A percentile compares a stretch with the other conserved stretches of the same genome.
These are phyloP conservation scores for Dactylellina parvicollis DNA, from an alignment of 2,329 filamentous ascomycete species.

Conservation along the genomic window DNA sequence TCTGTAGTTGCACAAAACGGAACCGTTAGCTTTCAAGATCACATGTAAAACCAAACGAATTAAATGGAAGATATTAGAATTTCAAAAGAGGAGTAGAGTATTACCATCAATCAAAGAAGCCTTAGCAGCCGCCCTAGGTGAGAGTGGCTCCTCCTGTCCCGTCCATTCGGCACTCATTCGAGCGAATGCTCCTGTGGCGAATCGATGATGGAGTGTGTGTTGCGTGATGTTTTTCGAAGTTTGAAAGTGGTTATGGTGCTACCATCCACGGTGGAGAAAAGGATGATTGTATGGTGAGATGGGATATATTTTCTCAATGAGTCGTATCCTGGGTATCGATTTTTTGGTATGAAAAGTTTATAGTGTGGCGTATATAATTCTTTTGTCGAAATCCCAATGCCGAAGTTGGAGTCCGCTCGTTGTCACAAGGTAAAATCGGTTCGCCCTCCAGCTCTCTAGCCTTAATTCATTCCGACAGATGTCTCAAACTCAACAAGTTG, in stretches of 20 bases:
- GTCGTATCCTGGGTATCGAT: not conserved
- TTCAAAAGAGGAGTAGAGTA: not conserved
- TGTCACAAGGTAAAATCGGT: slow-evolving; percentile 15
- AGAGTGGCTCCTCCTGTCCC: slow-evolving; percentile 53
- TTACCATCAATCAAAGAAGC: slow-evolving; percentile 51
- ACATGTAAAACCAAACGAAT: not conserved
- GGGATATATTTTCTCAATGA: not conserved
- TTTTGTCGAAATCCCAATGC: not conserved
- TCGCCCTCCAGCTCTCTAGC: not conserved
- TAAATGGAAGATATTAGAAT: slow-evolving; percentile 1
- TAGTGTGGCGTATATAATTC: not conserved
- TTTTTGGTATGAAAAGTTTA: not conserved
- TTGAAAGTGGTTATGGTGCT: not conserved
- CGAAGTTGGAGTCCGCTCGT: not conserved
- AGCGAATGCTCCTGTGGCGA: not conserved
- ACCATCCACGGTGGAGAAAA: not conserved
- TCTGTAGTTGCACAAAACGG: slow-evolving; percentile 13
- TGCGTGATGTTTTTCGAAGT: slow-evolving; percentile 15
- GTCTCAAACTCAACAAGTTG: not conserved
- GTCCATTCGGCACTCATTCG: slow-evolving; percentile 49
- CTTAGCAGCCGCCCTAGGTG: slow-evolving; percentile 49
- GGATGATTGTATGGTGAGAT: not conserved
- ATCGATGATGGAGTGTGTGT: slow-evolving; percentile 11
- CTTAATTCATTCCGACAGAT: too few relatives aligned
- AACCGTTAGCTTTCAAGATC: slow-evolving; percentile 3